Evolutionary conservation across 1,284 basidiomycete species (phyloP), one percentile per base, ranked within the genome.

Genomic region (Sutorius eximius): DNA sequence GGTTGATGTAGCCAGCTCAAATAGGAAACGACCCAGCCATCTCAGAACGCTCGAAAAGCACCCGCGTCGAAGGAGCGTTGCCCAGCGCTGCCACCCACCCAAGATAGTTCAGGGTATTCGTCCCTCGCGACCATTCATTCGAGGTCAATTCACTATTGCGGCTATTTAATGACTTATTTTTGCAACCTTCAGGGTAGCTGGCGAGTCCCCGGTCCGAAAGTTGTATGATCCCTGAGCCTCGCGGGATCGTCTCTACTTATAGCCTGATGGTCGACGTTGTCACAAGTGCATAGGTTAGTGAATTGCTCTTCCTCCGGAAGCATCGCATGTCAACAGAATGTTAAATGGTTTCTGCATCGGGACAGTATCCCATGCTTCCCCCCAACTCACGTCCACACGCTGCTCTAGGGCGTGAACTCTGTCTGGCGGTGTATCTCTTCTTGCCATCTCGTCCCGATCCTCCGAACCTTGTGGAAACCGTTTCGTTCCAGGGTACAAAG

Each of bases 41-140:
- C 33, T 43, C 44, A 15, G 53, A 61, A 56, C 65, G 37, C 46
- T 68, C 67, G 58, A 71, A 69, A 71, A 71, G 63, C 59, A 63
- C 68, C 68, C 67, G 65, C 32, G 50, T 71, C 70, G 66, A 69
- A 67, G 70, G 51, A 50, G 11, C 15, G 22, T 52, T 36, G 27
- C 27, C 24, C 16, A 18, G 41, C 44, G 47, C 29, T 48, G 51
- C 59, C 54, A 27, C 62, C 56, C 61, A 50, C 45, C 49, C 54
- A 44, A 53, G 64, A 58, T 63, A 71, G 70, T 70, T 66, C 65
- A 57, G 57, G 67, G 60, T 27, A 27, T 50, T 57, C 22, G 55
- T 45, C 52, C 59, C 58, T 52, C 55, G 45, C 45, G 59, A 47
- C 37, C 15, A 32, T 46, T 36, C 15, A 40, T 29, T 47, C 46